Conservation (phyloP, 352 stramenopile species). For the Thalassiosira sp. region DNA sequence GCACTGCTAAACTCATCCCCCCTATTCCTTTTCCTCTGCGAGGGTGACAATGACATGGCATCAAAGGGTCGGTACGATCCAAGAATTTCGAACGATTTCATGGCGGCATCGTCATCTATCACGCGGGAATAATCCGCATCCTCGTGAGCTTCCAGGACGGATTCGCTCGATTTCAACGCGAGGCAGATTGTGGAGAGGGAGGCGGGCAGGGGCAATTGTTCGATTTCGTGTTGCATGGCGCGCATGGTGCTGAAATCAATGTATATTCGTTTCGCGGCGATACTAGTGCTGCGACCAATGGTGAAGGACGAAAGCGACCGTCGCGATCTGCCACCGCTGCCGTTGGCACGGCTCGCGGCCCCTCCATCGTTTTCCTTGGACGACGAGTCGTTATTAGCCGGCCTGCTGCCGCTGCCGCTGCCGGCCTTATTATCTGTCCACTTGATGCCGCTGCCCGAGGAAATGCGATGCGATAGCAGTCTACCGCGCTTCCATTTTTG, state of each 20-base stretch:
- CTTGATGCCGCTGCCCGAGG: neutral
- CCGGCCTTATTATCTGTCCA: neutral
- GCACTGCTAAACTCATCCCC: conserved; percentile 1
- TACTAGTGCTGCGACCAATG: neutral
- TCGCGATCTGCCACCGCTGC: neutral
- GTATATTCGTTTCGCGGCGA: too few relatives aligned
- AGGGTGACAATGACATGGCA: neutral
- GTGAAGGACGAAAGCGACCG: neutral
- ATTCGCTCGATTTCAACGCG: neutral
- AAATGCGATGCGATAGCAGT: neutral
- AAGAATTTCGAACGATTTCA: conserved; percentile 11
- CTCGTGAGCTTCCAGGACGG: conserved; percentile 3
- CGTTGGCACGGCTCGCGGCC: neutral
- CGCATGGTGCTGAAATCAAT: neutral
- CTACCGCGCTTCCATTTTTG: neutral
- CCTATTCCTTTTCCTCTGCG: neutral
- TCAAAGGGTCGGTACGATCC: neutral
- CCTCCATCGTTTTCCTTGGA: neutral
- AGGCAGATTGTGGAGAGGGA: conserved; percentile 1
- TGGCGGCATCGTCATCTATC: neutral
- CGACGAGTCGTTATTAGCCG: neutral
- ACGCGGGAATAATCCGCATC: neutral
- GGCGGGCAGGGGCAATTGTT: conserved; percentile 15
- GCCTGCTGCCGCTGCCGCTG: neutral
- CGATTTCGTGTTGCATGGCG: neutral